Base-by-base conservation (phyloP, 75 land plant genomes). In the Azolla pinnata region DNA sequence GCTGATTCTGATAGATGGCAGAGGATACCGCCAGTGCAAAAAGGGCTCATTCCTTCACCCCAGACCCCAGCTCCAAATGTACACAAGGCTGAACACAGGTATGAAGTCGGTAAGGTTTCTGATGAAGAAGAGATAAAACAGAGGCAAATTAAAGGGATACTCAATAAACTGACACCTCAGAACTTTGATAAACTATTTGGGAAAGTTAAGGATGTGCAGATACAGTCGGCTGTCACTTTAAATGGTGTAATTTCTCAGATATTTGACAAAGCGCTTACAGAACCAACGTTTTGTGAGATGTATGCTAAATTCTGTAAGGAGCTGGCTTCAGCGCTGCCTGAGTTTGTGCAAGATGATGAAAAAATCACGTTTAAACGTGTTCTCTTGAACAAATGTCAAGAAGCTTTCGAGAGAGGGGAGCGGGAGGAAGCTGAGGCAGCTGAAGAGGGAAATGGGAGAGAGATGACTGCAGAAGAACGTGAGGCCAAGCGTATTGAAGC, bases 261-360 rank as follows among this genome's bases (percentile, higher is more conserved):
- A 25, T 93, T 93, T 81, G 96, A 93, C 61, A 93, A 93, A 67
- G 98, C 98, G 56, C 33, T 93, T 23, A 85, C 67, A 80, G 98
- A 93, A 61, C 98, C 98, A 7, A 93, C 98, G 23, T 93, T 93
- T 66, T 93, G 98, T 75, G 98, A 93, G 67, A 93, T 88, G 98
- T 93, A 93, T 73, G 90, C 98, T 1, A 60, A 85, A 33, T 88
- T 93, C 52, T 93, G 98, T 64, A 75, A 26, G 40, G 71, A 79
- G 53, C 80, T 93, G 54, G 74, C 98, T 34, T 65, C 40, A 20
- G 96, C 59, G 4, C 57, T 93, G 69, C 98, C 96, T 27, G 96
- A 85, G 76, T 79, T 93, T 40, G 53, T 44, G 35, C 90, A 78
- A 51, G 73, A 77, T 24, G 74, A 78, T 68, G 85, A 89, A 60